These are phyloP conservation scores for Porcisia deanei DNA, from an alignment of 208 protist species.

Conservation along the genomic window DNA sequence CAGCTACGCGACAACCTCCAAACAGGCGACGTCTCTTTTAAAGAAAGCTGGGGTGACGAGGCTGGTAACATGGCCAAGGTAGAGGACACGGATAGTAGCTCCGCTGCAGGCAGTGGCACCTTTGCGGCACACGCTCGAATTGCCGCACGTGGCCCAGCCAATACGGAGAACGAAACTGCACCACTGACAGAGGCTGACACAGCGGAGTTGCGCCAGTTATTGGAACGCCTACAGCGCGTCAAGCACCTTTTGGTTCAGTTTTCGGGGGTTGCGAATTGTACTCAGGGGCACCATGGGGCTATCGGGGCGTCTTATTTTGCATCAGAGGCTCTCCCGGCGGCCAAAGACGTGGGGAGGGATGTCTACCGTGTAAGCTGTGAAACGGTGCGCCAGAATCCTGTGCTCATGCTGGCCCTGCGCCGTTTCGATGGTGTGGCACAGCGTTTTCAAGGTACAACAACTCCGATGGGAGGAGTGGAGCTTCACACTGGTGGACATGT, in stretches of 20 bases:
- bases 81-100: not conserved
- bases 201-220: slow-evolving; percentile 10
- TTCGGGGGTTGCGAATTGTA: not conserved
- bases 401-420: slow-evolving; percentile 17
- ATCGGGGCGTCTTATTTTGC: not conserved
- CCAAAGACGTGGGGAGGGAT: not conserved
- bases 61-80: not conserved
- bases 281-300: not conserved
- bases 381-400: slow-evolving; percentile 16
- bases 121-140: not conserved
- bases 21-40: not conserved
- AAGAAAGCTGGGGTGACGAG: not conserved
- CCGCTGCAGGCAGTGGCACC: not conserved
- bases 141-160: not conserved
- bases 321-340: not conserved
- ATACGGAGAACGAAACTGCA: slow-evolving; percentile 7
- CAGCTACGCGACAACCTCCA: slow-evolving; percentile 53
- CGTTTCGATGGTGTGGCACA: slow-evolving; percentile 11
- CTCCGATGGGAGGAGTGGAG: not conserved
- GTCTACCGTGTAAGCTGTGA: slow-evolving; percentile 4
- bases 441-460: slow-evolving; percentile 9
- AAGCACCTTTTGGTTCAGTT: slow-evolving; percentile 10
- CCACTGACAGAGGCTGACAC: slow-evolving; percentile 26
- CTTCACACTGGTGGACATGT: not conserved
- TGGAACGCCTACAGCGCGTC: slow-evolving; percentile 27